These are phyloP conservation scores for Acarospora socialis DNA, from an alignment of 2,329 filamentous ascomycete genomes.

Conservation along the genomic window DNA sequence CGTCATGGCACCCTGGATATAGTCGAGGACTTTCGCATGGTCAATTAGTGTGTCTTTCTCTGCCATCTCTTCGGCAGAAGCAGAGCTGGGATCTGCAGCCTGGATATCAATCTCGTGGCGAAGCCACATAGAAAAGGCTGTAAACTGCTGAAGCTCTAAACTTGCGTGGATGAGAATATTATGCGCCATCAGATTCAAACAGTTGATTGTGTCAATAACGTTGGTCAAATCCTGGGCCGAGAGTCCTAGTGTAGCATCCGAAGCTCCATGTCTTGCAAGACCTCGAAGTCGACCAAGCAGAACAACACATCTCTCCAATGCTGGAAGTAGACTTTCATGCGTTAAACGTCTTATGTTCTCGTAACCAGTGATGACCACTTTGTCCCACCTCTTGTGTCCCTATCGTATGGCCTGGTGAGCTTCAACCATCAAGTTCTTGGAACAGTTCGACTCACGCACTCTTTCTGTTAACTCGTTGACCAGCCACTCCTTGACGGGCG, in stretches of 20 bases:
- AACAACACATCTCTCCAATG: constrained; percentile 67
- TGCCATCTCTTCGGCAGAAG: constrained; percentile 52
- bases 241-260: constrained; percentile 51
- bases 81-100: constrained; percentile 45
- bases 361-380: constrained; percentile 63
- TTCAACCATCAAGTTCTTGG: background rate
- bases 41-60: constrained; percentile 69
- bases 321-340: constrained; percentile 80
- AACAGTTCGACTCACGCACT: constrained; percentile 37
- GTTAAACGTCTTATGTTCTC: constrained; percentile 62
- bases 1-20: constrained; percentile 58
- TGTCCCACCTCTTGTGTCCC: constrained; percentile 94
- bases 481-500: constrained; percentile 71
- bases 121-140: constrained; percentile 70
- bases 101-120: constrained; percentile 69
- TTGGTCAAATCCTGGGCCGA: constrained; percentile 47
- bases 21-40: constrained; percentile 55
- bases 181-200: constrained; percentile 60
- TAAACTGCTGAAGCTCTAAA: constrained; percentile 65
- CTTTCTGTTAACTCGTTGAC: constrained; percentile 68
- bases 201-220: constrained; percentile 56
- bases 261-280: constrained; percentile 64
- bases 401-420: constrained; percentile 22
- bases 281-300: constrained; percentile 72
- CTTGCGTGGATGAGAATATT: constrained; percentile 56